Evolutionary conservation across 805 yeast species (phyloP).

Genomic region (Saccharomycopsis synnaedendra): DNA sequence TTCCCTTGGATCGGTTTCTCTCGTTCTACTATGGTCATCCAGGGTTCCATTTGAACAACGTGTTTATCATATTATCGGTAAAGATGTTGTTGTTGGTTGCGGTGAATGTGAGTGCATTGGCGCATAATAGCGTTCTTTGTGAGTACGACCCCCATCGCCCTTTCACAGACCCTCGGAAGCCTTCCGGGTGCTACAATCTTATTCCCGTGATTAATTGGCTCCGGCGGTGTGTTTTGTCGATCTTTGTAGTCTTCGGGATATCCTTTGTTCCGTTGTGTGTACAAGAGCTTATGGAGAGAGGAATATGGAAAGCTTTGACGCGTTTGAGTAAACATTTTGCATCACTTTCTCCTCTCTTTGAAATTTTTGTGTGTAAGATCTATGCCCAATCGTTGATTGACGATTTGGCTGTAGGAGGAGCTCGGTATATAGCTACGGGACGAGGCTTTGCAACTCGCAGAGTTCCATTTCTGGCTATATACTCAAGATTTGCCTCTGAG

Average conservation of each 20-base stretch:
- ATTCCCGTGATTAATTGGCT: constrained; percentile 68
- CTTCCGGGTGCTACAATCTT: constrained; percentile 62
- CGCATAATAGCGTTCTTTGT: constrained; percentile 52
- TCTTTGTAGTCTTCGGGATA: constrained; percentile 61
- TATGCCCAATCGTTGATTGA: constrained; percentile 60
- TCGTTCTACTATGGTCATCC: constrained; percentile 82
- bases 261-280: constrained; percentile 67
- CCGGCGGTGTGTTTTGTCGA: constrained; percentile 59
- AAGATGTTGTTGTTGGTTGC: constrained; percentile 48
- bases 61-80: constrained; percentile 59
- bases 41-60: constrained; percentile 74
- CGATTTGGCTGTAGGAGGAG: constrained; percentile 70
- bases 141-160: constrained; percentile 46
- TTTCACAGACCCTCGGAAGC: constrained; percentile 48
- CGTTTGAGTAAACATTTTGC: constrained; percentile 55
- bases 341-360: constrained; percentile 69
- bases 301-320: constrained; percentile 55
- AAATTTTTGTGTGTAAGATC: constrained; percentile 67
- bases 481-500: constrained; percentile 58
- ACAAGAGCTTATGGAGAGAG: constrained; percentile 69
- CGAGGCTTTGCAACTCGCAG: constrained; percentile 74
- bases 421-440: constrained; percentile 73
- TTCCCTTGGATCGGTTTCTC: constrained; percentile 67
- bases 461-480: constrained; percentile 51
- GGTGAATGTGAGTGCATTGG: constrained; percentile 51